Base-by-base conservation (phyloP, 345 rosid genomes). In the Ceriops tagal region DNA sequence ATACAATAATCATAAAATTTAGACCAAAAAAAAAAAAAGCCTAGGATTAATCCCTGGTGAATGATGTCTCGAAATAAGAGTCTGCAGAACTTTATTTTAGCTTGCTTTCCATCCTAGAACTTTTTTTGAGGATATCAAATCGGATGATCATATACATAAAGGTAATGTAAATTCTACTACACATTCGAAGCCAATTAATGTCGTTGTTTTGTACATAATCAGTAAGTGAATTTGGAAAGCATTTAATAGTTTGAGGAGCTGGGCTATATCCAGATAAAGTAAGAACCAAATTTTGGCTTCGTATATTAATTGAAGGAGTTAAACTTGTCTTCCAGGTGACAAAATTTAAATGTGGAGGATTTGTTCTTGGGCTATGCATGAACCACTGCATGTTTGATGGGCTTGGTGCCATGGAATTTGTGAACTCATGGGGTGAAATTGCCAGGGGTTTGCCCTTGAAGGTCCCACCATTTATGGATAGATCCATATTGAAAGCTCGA, bases 341-440 rank as follows among this genome's bases (percentile, higher is more conserved):
- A 8, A 80, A 64, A 37, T 80, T 80, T 69, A 77, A 59, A 47
- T 77, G 78, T 7, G 83, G 83, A 8, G 78, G 83, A 47, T 80
- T 76, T 66, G 73, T 68, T 3, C 73, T 77, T 15, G 83, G 83
- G 16, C 34, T 73, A 27, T 59, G 68, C 49, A 65, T 67, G 51
- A 80, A 69, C 63, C 83, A 77, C 26, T 61, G 78, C n/a, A 61
- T 80, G 62, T 56, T 66, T 16, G 78, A 80, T 32, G 83, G 83
- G 9, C 53, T 77, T 9, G 73, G 76, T 5, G 80, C 75, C 19
- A 80, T 80, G 83, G 73, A 73, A 53, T 80, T 80, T 70, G 68
- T 73, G 39, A 73, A 73, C 62, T 73, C 76, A 15, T 80, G 80
- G 83, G 80, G 78, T 19, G 74, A 70, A 6, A 59, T 75, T 49